Percentiles rank a stretch among this genome's conserved stretches.
Conservation (phyloP, 2,329 filamentous ascomycete species). For the Aspergillus felis region DNA sequence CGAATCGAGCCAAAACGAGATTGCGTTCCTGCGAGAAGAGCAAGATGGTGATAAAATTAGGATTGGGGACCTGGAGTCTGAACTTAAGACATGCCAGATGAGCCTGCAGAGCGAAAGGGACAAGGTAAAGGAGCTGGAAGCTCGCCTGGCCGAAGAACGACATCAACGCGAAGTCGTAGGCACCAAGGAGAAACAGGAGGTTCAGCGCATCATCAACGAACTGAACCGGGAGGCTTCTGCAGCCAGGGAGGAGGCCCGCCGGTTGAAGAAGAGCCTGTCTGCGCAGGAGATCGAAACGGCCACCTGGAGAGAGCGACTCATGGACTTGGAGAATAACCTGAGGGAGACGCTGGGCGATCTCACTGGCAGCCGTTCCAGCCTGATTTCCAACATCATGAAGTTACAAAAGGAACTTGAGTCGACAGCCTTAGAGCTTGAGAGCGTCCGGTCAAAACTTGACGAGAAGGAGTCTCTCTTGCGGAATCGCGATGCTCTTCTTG, state of each 20-base stretch:
- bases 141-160: slow-evolving; percentile 73
- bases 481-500: slow-evolving; percentile 81
- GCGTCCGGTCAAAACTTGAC: slow-evolving; percentile 69
- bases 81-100: slow-evolving; percentile 73
- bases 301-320: slow-evolving; percentile 85
- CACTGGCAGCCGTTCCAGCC: slow-evolving; percentile 76
- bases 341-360: slow-evolving; percentile 83
- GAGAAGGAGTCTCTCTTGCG: slow-evolving; percentile 90
- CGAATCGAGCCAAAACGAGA: slow-evolving; percentile 88
- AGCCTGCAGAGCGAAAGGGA: slow-evolving; percentile 82
- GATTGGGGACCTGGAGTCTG: slow-evolving; percentile 87
- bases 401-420: slow-evolving; percentile 84
- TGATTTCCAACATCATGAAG: slow-evolving; percentile 82
- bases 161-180: slow-evolving; percentile 83
- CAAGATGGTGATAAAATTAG: slow-evolving; percentile 97
- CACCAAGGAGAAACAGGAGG: slow-evolving; percentile 86
- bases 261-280: slow-evolving; percentile 76
- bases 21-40: slow-evolving; percentile 91
- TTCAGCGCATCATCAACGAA: slow-evolving; percentile 88
- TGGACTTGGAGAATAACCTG: slow-evolving; percentile 85
- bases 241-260: slow-evolving; percentile 80
- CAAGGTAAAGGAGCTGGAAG: slow-evolving; percentile 65
- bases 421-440: slow-evolving; percentile 76
- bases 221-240: slow-evolving; percentile 78
- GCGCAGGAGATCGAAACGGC: slow-evolving; percentile 82